Base-by-base conservation (phyloP, 2,329 filamentous ascomycete genomes). In the Calycina herbarum region DNA sequence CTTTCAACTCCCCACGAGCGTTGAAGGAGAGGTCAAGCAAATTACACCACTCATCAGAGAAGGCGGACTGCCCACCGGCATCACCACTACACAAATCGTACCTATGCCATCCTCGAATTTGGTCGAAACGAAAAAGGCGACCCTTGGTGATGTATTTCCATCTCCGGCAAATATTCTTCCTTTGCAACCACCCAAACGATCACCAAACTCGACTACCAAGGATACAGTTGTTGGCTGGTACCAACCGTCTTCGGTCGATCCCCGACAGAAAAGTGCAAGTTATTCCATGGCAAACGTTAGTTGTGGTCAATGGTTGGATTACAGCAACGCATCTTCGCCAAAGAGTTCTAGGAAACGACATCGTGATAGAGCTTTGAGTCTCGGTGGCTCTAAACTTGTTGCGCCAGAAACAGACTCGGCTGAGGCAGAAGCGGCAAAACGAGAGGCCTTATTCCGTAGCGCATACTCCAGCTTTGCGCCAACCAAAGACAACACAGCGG, bases 391-490 rank as follows among this genome's bases (percentile, higher is more conserved):
- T 85, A 87, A 77, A 84, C 83, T 5, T 83, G 84, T 1, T 77
- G 80, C 5, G 38, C 31, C 62, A 20, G 72, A 73, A 6, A 76
- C 78, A 1, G 85, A 89, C 66, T 35, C 70, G 29, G 78, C 79
- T 0, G 86, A 89, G 69, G 74, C 85, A 0, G 83, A 90, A 73
- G 81, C 86, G 71, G 85, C 86, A 3, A 89, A 90, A 74, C 86
- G 93, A 78, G 91, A 94, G 70, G 84, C 88, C 0, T 79, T 94
- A 10, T 94, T 94, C 74, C 85, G 90, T 35, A 87, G 89, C 63
- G 91, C 89, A 1, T 94, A 93, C 76, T 93, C 90, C 0, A 91
- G 89, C 73, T 94, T 94, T 76, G 91, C 91, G 5, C 91, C 91
- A 0, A 87, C 85, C 61, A 89, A 86, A 71, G 91, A 94, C 76